Base-by-base conservation (phyloP, 2,329 filamentous ascomycete genomes). In the Penicillium sp. region DNA sequence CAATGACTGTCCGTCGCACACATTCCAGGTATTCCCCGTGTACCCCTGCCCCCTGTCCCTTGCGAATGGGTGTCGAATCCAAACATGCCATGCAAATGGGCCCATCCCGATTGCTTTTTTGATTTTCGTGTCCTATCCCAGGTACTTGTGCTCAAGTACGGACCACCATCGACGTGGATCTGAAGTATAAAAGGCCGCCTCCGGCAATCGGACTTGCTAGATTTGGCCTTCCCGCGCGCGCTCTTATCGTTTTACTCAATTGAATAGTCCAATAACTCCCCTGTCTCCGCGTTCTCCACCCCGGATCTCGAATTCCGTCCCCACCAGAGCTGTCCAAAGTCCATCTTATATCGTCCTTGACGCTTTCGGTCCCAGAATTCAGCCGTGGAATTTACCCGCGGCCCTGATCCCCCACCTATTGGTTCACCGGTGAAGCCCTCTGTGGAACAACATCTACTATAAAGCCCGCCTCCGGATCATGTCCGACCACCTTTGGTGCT, bases 401-500 rank as follows among this genome's bases (percentile, higher is more conserved):
- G 10, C 22, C 39, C 39, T 27, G 22, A 13, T 5, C 5, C 16
- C 28, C 38, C 43, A 27, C 28, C 40, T 48, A 18, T 20, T 27
- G 41, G 27, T 48, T 48, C 39, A 41, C 39, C 22, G 39, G 14
- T 25, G 7, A 25, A 14, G 20, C 38, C 38, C 36, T 39, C 24
- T 39, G 20, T 25, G 39, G 39, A 25, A 41, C 5, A 18, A 3
- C 5, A n/a, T 4, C 5, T 41, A 18, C 20, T 41, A 41, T 58
- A 58, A 39, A 56, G 47, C 6, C 35, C 30, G 10, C n/a, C 27
- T n/a, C 50, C 48, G 49, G 54, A 60, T 48, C 48, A 73, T 73
- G 69, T 63, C 69, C 56, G 58, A 69, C 45, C 64, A 70, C 49
- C 56, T 74, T 51, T 74, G 71, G 69, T 61, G 63, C 49, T 64